These are phyloP conservation scores for Apodospora peruviana DNA, from an alignment of 495 filamentous ascomycete species.

Conservation along the genomic window DNA sequence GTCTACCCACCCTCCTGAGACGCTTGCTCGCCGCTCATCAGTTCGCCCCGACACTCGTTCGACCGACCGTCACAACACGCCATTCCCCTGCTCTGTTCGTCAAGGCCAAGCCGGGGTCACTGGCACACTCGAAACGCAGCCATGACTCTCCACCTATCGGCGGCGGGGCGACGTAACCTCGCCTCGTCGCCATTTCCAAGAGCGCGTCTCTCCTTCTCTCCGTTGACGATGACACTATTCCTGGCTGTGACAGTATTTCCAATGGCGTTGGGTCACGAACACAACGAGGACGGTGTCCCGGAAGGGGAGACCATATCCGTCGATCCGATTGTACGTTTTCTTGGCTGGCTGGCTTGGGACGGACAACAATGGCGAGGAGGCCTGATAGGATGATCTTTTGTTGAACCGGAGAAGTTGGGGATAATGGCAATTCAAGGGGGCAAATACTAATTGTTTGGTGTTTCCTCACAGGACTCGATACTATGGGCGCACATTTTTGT, in stretches of 20 bases:
- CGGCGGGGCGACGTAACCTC: background rate
- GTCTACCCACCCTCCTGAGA: too few species aligned
- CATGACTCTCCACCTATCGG: conserved; percentile 13
- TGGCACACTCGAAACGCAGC: too few species aligned
- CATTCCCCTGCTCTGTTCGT: too few species aligned
- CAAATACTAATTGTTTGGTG: background rate
- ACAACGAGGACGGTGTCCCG: conserved; percentile 66
- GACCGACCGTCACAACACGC: too few species aligned
- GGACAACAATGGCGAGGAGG: conserved; percentile 9
- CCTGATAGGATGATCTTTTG: background rate
- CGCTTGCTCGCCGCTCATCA: too few species aligned
- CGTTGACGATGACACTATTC: conserved; percentile 6
- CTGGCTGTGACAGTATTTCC: conserved; percentile 24
- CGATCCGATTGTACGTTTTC: conserved; percentile 73
- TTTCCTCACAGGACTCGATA: conserved; percentile 59
- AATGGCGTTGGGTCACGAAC: conserved; percentile 61
- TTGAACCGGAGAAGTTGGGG: too few species aligned
- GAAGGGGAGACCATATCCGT: conserved; percentile 70
- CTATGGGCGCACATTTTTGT: conserved; percentile 92
- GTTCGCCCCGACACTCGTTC: too few species aligned
- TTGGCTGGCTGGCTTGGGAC: background rate
- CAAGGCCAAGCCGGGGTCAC: too few species aligned
- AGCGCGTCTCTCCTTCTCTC: conserved; percentile 2
- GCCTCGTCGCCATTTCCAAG: conserved; percentile 4
- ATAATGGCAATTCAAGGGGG: background rate